Conservation (phyloP, 2,329 filamentous ascomycete species). For the Xylariaceae sp. region DNA sequence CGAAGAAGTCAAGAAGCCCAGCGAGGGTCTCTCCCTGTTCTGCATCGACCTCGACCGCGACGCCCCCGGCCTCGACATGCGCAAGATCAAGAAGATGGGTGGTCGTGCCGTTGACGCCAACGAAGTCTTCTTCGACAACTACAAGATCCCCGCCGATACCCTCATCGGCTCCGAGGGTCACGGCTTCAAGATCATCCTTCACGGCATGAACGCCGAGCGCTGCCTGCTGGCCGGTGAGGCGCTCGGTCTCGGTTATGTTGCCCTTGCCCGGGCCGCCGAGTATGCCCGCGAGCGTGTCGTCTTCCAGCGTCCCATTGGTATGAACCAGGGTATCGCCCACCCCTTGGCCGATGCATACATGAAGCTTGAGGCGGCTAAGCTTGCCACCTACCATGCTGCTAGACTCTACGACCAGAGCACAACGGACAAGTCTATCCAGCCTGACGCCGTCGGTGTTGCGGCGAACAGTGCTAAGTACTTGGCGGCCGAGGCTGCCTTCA, state of each 20-base stretch:
- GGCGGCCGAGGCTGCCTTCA: constrained; percentile 59
- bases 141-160: constrained; percentile 56
- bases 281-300: constrained; percentile 65
- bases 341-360: constrained; percentile 62
- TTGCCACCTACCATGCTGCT: constrained; percentile 62
- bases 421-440: constrained; percentile 46
- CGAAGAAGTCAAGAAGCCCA: constrained; percentile 62
- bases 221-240: constrained; percentile 75
- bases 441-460: constrained; percentile 56
- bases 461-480: constrained; percentile 68
- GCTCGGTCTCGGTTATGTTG: constrained; percentile 72
- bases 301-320: constrained; percentile 59
- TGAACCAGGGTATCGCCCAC: constrained; percentile 62
- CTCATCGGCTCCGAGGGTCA: constrained; percentile 68
- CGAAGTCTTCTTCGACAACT: constrained; percentile 82
- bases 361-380: constrained; percentile 58
- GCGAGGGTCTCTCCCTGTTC: constrained; percentile 73
- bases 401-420: constrained; percentile 49
- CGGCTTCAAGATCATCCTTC: constrained; percentile 73
- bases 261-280: constrained; percentile 53
- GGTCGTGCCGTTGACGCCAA: constrained; percentile 78
- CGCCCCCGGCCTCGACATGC: constrained; percentile 57
- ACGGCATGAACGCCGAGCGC: constrained; percentile 75
- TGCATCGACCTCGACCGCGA: constrained; percentile 68
- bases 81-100: constrained; percentile 79